Evolutionary conservation across 164 flowering plant genomes (phyloP).

Genomic region (Umbilicus rupestris): DNA sequence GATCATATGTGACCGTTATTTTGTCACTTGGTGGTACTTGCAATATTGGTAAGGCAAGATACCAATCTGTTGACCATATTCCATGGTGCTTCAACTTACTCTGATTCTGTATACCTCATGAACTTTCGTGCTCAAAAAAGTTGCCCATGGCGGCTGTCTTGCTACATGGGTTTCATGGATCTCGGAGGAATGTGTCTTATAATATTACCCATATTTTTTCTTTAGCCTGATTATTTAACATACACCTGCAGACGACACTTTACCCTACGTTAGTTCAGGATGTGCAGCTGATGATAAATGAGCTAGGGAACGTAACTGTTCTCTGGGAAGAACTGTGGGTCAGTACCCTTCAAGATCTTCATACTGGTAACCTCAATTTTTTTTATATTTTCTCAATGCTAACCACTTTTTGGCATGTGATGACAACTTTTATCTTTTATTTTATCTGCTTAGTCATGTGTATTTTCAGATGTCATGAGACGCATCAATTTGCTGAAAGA

Average conservation of each 20-base stretch:
- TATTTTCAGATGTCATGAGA: constrained; percentile 70
- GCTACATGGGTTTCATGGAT: too few relatives aligned
- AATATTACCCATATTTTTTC: too few relatives aligned
- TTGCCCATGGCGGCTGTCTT: too few relatives aligned
- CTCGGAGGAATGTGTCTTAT: too few relatives aligned
- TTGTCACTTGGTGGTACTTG: too few relatives aligned
- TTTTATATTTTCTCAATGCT: not conserved
- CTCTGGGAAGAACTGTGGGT: constrained; percentile 99
- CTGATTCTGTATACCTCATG: too few relatives aligned
- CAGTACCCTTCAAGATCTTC: constrained; percentile 96
- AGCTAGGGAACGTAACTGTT: constrained; percentile 81
- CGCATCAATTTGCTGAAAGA: constrained; percentile 86
- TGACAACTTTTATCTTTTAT: not conserved
- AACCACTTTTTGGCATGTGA: not conserved
- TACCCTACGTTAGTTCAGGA: constrained; percentile 82
- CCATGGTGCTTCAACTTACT: too few relatives aligned
- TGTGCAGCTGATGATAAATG: constrained; percentile 86
- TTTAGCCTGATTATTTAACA: not conserved
- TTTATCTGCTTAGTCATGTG: not conserved
- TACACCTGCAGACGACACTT: constrained; percentile 56
- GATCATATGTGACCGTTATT: too few relatives aligned
- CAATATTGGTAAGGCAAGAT: too few relatives aligned
- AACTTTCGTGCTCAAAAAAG: too few relatives aligned
- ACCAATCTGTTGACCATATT: too few relatives aligned
- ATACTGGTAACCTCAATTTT: constrained; percentile 41